These are phyloP conservation scores for Neurospora sp. DNA, from an alignment of 495 filamentous ascomycete genomes.

Conservation along the genomic window DNA sequence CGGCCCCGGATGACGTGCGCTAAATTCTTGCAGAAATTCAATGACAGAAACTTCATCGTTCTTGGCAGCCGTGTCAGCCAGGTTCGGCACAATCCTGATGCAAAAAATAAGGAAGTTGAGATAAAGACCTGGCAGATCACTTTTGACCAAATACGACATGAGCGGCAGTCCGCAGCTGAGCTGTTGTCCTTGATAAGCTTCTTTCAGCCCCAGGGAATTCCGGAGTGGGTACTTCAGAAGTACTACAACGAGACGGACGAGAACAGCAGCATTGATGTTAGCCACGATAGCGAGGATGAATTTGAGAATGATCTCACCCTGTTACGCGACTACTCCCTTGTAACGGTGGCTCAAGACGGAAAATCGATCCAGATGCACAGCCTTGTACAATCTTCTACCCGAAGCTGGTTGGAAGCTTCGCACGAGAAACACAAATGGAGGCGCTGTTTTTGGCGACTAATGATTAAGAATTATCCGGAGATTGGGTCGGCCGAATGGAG, in stretches of 20 bases:
- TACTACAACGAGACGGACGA: background rate
- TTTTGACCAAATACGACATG: slow-evolving; percentile 17
- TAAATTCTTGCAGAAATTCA: background rate
- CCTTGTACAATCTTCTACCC: background rate
- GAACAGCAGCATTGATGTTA: fast-evolving
- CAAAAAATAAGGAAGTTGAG: background rate
- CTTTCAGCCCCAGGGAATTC: slow-evolving; percentile 27
- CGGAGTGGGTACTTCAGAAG: slow-evolving; percentile 6
- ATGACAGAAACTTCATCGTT: background rate
- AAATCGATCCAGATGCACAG: background rate
- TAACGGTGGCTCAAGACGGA: background rate
- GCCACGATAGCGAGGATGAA: background rate
- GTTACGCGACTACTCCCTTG: background rate
- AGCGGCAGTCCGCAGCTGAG: slow-evolving; percentile 21
- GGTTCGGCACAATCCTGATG: background rate
- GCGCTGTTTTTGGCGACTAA: background rate
- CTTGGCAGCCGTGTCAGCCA: background rate
- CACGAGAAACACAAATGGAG: background rate
- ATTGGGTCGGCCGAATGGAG: no score
- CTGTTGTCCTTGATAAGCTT: slow-evolving; percentile 30
- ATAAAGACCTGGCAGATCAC: slow-evolving; percentile 20
- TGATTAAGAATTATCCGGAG: background rate
- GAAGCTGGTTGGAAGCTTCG: background rate
- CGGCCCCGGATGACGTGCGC: background rate
- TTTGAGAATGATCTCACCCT: background rate